Evolutionary conservation across 345 rosid genomes (phyloP), one percentile per base, ranked within the genome.

Genomic region (Brassica rapa): DNA sequence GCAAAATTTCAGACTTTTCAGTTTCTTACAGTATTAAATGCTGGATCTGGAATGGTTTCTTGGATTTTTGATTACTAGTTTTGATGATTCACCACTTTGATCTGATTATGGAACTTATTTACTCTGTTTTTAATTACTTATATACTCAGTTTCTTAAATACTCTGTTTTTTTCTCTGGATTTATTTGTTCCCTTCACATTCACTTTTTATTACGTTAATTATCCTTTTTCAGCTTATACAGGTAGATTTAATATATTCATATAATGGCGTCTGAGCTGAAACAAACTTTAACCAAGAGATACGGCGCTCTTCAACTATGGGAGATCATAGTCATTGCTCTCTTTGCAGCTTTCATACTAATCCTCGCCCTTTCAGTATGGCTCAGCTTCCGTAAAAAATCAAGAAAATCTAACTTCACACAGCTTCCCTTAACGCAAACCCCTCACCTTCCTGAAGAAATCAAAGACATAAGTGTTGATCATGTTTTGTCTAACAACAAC

Each of bases 381-480:
- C 85, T 90, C 67, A 86, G 86, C 73, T 89, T 87, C 75, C 86
- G 93, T 46, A 90, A 86, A 86, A 94, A 88, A 78, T 85, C 92
- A 2, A 87, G 73, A 80, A 86, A 80, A 78, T 73, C 80, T 21
- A 86, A 78, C 78, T 60, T 30, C 77, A 69, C 62, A 62, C 62
- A 62, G 64, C 91, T 87, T 76, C 92, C 95, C 23, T 56, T 83
- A 12, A 86, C 81, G 62, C 90, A 83, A 80, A 72, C 72, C 32
- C 86, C 89, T 29, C 77, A 65, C 3, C 69, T 84, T 73, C 84
- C 94, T 0, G 93, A 94, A 74, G 97, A 94, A 81, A 92, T 94
- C 77, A 94, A 91, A 84, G 98, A 91, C 81, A 92, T 94, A 70
- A 82, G 87, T 56, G 83, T 91, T 56, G 97, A 90, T 86, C 93